phyloP scores from a whole-genome alignment of 176 grass and related monocot genomes.

The Eremochloa ophiuroides region DNA sequence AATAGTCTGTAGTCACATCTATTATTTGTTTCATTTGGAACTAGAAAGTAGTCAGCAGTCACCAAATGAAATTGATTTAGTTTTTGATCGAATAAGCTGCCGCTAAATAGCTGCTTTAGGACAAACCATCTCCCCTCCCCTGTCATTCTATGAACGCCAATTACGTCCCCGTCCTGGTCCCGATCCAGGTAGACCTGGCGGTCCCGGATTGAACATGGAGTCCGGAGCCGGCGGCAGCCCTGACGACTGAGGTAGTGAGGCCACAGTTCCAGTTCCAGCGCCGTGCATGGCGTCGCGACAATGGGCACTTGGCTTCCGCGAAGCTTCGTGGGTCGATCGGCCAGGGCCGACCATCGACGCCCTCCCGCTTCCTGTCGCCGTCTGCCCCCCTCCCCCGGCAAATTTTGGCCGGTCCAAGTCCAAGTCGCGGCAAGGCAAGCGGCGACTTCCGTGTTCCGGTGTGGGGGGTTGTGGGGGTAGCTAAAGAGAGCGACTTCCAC shows the following conservation, averaged over 20 bases:
- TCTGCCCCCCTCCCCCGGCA: background rate
- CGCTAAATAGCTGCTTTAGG: no score
- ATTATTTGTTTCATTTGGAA: no score
- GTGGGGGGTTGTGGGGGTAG: background rate
- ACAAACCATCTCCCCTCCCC: no score
- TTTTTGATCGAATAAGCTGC: no score
- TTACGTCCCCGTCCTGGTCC: background rate
- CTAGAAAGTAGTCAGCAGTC: no score
- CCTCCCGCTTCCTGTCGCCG: background rate
- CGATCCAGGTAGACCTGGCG: no score
- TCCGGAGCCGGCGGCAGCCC: no score
- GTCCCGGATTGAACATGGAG: no score
- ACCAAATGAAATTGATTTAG: no score
- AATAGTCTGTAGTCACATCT: no score
- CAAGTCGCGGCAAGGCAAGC: slow-evolving; percentile 3
- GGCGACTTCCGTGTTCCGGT: background rate
- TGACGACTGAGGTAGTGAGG: no score
- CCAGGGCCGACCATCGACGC: background rate
- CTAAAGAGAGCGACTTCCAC: background rate
- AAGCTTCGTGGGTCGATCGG: background rate
- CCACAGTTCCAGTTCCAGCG: background rate
- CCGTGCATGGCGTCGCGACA: background rate
- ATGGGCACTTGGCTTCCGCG: background rate
- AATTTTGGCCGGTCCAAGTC: background rate
- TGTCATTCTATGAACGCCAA: no score